phyloP scores from a whole-genome alignment of 768 basidiomycete genomes.

The Gloeopeniophorella convolvens region DNA sequence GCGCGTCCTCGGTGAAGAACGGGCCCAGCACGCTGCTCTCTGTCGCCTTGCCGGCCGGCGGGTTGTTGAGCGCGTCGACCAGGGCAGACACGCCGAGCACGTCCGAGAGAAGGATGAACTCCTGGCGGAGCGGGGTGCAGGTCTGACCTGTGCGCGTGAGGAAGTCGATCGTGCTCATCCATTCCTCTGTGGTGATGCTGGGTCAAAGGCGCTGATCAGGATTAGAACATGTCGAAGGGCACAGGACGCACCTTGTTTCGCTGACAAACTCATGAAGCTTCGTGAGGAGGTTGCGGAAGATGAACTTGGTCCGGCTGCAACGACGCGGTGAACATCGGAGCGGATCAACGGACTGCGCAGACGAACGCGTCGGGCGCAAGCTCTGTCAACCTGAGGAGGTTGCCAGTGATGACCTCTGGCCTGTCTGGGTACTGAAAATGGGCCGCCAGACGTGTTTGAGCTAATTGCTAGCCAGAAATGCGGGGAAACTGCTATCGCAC shows the following conservation, averaged over 20 bases:
- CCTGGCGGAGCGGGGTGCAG: constrained; percentile 55
- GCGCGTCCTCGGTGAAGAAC: constrained; percentile 74
- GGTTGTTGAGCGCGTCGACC: constrained; percentile 70
- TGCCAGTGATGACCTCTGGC: constrained; percentile 45
- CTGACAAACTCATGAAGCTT: constrained; percentile 71
- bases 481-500: constrained; percentile 29
- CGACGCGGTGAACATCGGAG: constrained; percentile 12
- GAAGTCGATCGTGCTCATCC: constrained; percentile 77
- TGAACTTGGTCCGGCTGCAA: constrained; percentile 38
- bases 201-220: neutral
- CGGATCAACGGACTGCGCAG: neutral
- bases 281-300: constrained; percentile 46
- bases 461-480: no score
- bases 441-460: neutral
- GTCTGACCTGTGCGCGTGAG: constrained; percentile 69
- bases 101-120: constrained; percentile 85
- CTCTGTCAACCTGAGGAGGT: constrained; percentile 35
- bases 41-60: constrained; percentile 53
- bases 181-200: constrained; percentile 75
- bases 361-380: constrained; percentile 36
- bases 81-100: constrained; percentile 71
- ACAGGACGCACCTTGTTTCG: constrained; percentile 51
- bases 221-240: neutral
- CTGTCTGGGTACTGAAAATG: constrained; percentile 38
- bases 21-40: constrained; percentile 77